A percentile compares a stretch with the other conserved stretches of the same genome.
Evolutionary conservation across 805 yeast species (phyloP).

Genomic region (Saccharomyces cerevisiae): DNA sequence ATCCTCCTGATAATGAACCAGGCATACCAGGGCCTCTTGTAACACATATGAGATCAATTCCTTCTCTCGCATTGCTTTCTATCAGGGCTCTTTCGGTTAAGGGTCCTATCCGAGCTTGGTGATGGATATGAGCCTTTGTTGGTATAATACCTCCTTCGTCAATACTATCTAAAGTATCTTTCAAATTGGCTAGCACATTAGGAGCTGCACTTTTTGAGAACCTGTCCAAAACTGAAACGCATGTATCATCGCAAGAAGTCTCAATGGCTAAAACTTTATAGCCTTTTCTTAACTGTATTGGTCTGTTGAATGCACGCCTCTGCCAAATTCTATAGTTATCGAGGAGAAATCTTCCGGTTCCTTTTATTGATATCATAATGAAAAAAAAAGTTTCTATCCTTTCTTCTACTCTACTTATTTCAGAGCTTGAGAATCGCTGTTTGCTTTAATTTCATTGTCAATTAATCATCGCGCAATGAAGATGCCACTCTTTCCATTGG

Average conservation of each 20-base stretch:
- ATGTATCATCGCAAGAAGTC: slow-evolving; percentile 91
- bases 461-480: not conserved
- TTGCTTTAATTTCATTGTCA: not conserved
- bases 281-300: slow-evolving; percentile 13
- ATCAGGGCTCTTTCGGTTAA: slow-evolving; percentile 41
- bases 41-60: slow-evolving; percentile 63
- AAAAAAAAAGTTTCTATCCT: not conserved
- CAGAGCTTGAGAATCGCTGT: not conserved
- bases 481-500: not conserved
- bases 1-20: slow-evolving; percentile 76
- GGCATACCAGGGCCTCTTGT: slow-evolving; percentile 97
- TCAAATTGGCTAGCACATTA: slow-evolving; percentile 44
- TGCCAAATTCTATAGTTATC: not conserved
- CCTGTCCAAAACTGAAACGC: slow-evolving; percentile 70
- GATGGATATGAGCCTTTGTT: slow-evolving; percentile 72
- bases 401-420: not conserved
- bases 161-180: slow-evolving; percentile 57
- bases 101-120: slow-evolving; percentile 48
- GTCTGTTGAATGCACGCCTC: not conserved
- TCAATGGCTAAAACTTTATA: slow-evolving; percentile 80
- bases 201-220: slow-evolving; percentile 9
- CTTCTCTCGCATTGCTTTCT: not conserved
- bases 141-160: slow-evolving; percentile 82
- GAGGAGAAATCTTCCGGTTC: not conserved
- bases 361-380: not conserved